These are phyloP conservation scores for Thalia dealbata DNA, from an alignment of 176 grass and related monocot genomes.

Conservation along the genomic window DNA sequence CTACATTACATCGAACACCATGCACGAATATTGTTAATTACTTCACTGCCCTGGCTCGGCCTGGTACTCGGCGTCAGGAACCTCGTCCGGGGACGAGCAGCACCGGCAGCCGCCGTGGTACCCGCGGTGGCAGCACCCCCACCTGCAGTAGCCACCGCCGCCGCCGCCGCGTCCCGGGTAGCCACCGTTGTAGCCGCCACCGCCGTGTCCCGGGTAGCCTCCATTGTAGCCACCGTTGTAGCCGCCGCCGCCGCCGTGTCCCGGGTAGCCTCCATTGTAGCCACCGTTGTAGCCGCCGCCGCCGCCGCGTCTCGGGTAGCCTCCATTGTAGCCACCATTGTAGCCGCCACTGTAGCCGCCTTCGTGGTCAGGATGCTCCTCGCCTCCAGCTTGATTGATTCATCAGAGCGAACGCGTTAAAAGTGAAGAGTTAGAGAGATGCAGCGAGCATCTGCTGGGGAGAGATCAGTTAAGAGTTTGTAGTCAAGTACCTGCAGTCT, in stretches of 20 bases:
- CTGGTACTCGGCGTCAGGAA: neutral
- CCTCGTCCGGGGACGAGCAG: neutral
- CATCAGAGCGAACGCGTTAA: too few species aligned
- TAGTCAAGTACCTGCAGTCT: too few species aligned
- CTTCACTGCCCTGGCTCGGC: neutral
- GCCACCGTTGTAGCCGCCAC: neutral
- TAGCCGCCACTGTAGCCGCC: neutral
- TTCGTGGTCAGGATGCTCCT: neutral
- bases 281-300: neutral
- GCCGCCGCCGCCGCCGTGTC: conserved; percentile 5
- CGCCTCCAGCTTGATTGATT: too few species aligned
- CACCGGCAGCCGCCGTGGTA: neutral
- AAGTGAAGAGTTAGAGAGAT: too few species aligned
- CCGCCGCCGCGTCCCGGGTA: neutral
- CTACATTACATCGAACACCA: too few species aligned
- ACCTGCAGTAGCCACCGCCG: neutral
- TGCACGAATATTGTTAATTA: neutral
- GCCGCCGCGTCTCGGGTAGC: too few species aligned
- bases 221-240: neutral
- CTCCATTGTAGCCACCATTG: neutral
- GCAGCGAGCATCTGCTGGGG: too few species aligned
- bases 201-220: neutral
- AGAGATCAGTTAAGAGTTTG: too few species aligned
- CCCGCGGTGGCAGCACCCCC: neutral
- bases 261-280: neutral